Evolutionary conservation across 768 basidiomycete genomes (phyloP), one percentile per base, ranked within the genome.

Genomic region (Mycena epipterygia): DNA sequence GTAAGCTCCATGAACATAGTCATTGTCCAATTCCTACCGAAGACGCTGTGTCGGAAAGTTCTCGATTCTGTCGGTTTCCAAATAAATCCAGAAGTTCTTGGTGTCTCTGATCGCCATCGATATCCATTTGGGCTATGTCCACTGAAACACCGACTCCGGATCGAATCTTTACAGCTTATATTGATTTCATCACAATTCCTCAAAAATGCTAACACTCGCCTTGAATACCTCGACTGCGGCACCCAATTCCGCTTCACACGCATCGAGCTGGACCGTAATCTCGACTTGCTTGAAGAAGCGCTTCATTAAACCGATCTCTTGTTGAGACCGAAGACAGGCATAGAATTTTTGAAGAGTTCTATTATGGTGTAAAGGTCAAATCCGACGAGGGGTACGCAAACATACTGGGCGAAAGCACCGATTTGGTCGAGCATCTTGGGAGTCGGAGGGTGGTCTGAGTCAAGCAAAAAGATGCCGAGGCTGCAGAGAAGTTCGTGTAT

Each of bases 331-430:
- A 23, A 60, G 35, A 60, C 42, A 60, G 19, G 44, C 44, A 21
- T 60, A 27, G 30, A 60, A 44, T 46, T 60, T 60, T 7, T 60
- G 42, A 19, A 60, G 44, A 12, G 58, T 60, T 46, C 58, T 60
- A 14, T 42, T 25, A 39, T 53, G 13, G 27, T 16, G 49, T 29
- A 6, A 51, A 16, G 7, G 14, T 51, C 6, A n/a, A 46, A 3
- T 51, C 6, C 6, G 17, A 30, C 5, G 27, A 6, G 27, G 25
- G 14, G 14, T 14, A 37, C 14, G 35, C 6, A 37, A 33, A n/a
- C 52, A 0, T 33, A 53, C 52, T 53, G 52, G 8, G 52, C 19
- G 19, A 53, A 14, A n/a, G 17, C 52, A 35, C 19, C 52, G 16
- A 53, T 33, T 53, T 35, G 52, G 21, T 53, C 52, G 21, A 53